Percentiles rank a stretch among this genome's conserved stretches.
These are phyloP conservation scores for Myriosclerotinia duriaeana DNA, from an alignment of 2,329 filamentous ascomycete genomes.

Conservation along the genomic window DNA sequence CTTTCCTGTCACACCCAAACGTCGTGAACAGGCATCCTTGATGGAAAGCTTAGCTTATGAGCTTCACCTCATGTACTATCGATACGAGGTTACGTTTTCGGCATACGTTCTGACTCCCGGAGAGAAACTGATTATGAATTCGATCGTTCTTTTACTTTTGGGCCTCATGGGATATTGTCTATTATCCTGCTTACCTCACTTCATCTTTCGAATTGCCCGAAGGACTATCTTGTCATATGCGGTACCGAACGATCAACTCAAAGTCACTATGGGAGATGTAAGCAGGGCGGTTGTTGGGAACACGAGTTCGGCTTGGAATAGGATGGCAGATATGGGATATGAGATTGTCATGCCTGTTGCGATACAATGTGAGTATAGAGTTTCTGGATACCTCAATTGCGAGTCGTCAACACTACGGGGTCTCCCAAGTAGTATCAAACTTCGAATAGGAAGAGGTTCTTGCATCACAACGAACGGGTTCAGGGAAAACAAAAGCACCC, in stretches of 20 bases:
- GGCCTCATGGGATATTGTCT: constrained; percentile 22
- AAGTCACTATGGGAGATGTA: background rate
- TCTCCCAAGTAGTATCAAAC: too few species aligned
- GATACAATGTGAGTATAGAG: constrained; percentile 5
- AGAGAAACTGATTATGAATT: constrained; percentile 47
- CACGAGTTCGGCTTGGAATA: constrained; percentile 16
- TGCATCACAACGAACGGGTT: too few species aligned
- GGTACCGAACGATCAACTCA: constrained; percentile 13
- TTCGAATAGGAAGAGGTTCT: too few species aligned
- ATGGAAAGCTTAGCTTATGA: constrained; percentile 13
- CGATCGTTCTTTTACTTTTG: constrained; percentile 40
- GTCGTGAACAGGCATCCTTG: constrained; percentile 2
- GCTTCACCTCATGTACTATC: constrained; percentile 38
- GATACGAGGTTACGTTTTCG: constrained; percentile 48
- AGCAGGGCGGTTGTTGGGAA: background rate
- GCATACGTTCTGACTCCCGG: constrained; percentile 46
- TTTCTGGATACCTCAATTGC: background rate
- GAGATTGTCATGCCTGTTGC: background rate
- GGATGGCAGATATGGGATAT: background rate
- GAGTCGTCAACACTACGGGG: background rate
- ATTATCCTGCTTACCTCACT: constrained; percentile 19
- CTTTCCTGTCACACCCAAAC: background rate
- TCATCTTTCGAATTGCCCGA: constrained; percentile 12
- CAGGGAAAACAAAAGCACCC: too few species aligned
- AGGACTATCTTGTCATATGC: constrained; percentile 24